Evolutionary conservation across 495 filamentous ascomycete species (phyloP).

Genomic region (Sordaria brevicollis): DNA sequence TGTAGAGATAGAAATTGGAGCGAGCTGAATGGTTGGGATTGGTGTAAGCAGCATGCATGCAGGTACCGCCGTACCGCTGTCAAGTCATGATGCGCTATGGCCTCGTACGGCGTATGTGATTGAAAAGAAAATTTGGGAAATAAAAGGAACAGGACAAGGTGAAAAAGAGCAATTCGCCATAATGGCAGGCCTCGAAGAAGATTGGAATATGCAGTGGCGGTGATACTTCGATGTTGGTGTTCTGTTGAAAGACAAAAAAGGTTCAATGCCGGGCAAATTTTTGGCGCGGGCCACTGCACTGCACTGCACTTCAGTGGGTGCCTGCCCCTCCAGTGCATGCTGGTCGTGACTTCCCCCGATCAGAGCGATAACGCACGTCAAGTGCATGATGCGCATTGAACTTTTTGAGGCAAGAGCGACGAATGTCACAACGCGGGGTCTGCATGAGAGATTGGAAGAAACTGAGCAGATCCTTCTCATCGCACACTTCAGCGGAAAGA

Average conservation of each 20-base stretch:
- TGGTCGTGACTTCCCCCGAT: neutral
- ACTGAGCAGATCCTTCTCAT: neutral
- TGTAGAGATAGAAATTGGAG: no score
- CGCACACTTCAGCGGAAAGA: fast-evolving
- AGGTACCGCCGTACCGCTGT: neutral
- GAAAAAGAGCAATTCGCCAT: neutral
- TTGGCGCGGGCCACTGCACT: neutral
- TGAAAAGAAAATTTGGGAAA: no score
- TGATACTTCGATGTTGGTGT: neutral
- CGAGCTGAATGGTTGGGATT: no score
- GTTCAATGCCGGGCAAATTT: no score
- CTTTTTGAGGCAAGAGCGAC: neutral
- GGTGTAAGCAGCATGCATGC: neutral
- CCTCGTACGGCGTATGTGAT: no score
- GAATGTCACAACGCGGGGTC: neutral
- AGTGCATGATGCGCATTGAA: neutral
- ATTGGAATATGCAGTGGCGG: neutral
- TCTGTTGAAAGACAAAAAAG: neutral
- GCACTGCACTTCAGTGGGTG: neutral
- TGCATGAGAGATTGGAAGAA: neutral
- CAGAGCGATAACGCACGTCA: neutral
- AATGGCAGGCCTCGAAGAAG: no score
- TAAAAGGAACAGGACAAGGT: neutral
- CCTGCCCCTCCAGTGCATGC: neutral
- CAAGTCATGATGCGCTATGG: no score